These are phyloP conservation scores for Fraxinus quadrangulata DNA, from an alignment of 257 asterid genomes.

Conservation along the genomic window DNA sequence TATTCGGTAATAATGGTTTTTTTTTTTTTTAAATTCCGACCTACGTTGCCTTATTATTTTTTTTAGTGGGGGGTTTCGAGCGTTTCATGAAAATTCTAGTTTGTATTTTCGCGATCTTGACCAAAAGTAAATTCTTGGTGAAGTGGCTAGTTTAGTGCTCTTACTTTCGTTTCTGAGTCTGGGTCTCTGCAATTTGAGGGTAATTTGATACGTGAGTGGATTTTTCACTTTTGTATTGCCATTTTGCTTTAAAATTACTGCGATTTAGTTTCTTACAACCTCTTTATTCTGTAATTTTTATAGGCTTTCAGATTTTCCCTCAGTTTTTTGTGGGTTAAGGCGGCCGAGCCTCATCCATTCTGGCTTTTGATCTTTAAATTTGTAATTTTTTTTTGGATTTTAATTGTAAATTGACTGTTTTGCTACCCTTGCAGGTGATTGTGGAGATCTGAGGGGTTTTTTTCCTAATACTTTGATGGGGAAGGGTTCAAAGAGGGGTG, in stretches of 20 bases:
- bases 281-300: neutral
- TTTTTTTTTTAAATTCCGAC: neutral
- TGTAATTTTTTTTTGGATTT: neutral
- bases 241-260: neutral
- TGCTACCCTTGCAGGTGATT: constrained; percentile 38
- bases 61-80: neutral
- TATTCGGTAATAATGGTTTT: neutral
- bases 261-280: neutral
- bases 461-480: constrained; percentile 54
- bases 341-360: neutral
- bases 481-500: constrained; percentile 77
- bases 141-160: constrained; percentile 4
- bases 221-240: neutral
- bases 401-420: constrained; percentile 18
- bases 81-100: neutral
- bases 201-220: neutral
- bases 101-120: constrained; percentile 22
- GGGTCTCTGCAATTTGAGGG: neutral
- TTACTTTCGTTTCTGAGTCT: neutral
- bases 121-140: constrained; percentile 1
- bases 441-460: constrained; percentile 27
- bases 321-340: neutral
- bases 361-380: neutral
- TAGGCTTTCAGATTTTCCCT: neutral
- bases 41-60: neutral